Percentiles rank a stretch among this genome's conserved stretches.
Evolutionary conservation across 208 protist genomes (phyloP).

Genomic region (Acanthamoeba sp.): DNA sequence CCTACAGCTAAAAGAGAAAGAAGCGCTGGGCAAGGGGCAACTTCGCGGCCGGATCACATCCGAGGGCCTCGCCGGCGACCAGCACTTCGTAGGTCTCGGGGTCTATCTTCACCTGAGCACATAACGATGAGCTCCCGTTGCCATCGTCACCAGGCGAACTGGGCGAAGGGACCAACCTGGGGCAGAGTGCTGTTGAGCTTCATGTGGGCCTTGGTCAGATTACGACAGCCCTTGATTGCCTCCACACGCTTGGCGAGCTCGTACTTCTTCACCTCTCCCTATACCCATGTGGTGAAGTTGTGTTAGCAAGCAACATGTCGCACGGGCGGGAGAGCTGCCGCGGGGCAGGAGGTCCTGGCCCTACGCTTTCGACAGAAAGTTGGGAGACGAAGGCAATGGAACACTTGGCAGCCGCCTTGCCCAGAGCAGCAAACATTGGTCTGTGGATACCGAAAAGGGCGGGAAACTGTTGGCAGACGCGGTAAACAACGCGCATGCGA

Average conservation of each 20-base stretch:
- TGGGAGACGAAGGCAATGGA: constrained; percentile 78
- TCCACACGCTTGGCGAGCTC: constrained; percentile 78
- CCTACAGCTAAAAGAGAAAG: too few relatives aligned
- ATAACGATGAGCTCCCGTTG: constrained; percentile 25
- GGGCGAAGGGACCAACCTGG: constrained; percentile 19
- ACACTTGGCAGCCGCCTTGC: constrained; percentile 60
- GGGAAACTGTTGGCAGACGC: not conserved
- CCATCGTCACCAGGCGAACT: not conserved
- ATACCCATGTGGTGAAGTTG: not conserved
- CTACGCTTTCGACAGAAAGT: constrained; percentile 13
- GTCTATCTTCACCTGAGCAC: constrained; percentile 15
- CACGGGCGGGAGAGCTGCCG: not conserved
- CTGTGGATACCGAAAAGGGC: constrained; percentile 1
- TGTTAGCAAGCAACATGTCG: not conserved
- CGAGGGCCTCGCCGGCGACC: not conserved
- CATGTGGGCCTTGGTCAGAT: constrained; percentile 85
- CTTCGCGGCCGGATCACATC: not conserved
- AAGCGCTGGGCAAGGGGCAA: constrained; percentile 58
- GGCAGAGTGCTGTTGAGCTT: constrained; percentile 81
- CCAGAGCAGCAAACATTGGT: constrained; percentile 85
- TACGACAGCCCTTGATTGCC: constrained; percentile 76
- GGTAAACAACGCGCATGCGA: not conserved
- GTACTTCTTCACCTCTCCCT: constrained; percentile 73
- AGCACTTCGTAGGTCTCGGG: constrained; percentile 41
- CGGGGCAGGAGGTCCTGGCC: not conserved